Evolutionary conservation across 495 filamentous ascomycete species (phyloP).

Genomic region (Penicillium soppii): DNA sequence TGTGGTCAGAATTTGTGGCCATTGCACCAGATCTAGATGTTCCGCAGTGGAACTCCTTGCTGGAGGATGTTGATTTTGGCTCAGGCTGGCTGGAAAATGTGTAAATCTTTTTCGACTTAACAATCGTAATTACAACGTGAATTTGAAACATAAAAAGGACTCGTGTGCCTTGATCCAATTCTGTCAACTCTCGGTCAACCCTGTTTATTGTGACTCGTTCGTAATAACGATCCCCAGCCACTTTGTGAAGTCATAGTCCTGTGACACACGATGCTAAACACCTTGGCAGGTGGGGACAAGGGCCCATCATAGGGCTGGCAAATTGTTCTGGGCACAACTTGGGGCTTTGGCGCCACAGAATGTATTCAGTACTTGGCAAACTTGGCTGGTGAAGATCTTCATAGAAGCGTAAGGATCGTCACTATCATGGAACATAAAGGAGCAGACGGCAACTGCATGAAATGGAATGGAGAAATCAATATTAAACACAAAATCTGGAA

Average conservation of each 20-base stretch:
- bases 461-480: no score
- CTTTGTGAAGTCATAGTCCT: conserved; percentile 21
- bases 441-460: no score
- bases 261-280: conserved; percentile 8
- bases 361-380: not conserved
- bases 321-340: conserved; percentile 10
- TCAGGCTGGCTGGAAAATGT: not conserved
- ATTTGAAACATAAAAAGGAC: no score
- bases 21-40: conserved; percentile 24
- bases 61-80: conserved; percentile 22
- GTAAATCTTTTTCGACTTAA: no score
- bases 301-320: conserved; percentile 22
- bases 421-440: not conserved
- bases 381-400: not conserved
- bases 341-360: conserved; percentile 1
- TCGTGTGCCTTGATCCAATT: not conserved
- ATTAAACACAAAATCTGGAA: no score
- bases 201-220: not conserved
- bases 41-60: conserved; percentile 27
- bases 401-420: conserved; percentile 3
- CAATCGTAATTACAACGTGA: no score
- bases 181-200: not conserved
- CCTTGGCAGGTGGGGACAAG: conserved; percentile 24
- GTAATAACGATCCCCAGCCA: not conserved
- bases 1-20: conserved; percentile 27